Conservation (phyloP, 371 early-diverging fungal species). For the Haplosporangium sp. region DNA sequence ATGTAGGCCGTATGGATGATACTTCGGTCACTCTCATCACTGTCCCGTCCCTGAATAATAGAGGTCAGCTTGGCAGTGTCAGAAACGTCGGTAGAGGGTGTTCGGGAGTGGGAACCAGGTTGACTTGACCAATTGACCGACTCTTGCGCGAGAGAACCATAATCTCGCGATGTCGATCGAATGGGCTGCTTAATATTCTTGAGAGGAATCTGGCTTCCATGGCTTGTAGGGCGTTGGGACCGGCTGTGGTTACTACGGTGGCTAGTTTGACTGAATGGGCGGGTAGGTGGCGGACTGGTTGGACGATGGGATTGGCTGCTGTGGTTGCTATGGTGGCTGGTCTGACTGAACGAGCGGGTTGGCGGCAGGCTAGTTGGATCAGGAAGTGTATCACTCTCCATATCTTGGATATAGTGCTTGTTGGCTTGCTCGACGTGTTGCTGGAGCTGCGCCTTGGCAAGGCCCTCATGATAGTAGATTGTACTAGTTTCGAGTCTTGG, state of each 20-base stretch:
- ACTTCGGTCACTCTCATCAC: constrained; percentile 12
- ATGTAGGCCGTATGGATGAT: constrained; percentile 19
- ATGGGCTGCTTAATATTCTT: constrained; percentile 3
- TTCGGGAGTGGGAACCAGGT: neutral
- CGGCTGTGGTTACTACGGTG: neutral
- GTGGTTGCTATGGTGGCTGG: neutral
- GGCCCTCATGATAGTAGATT: constrained; percentile 32
- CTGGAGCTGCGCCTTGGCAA: constrained; percentile 22
- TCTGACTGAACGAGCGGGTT: neutral
- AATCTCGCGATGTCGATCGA: constrained; percentile 5
- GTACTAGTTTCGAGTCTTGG: constrained; percentile 5
- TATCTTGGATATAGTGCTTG: neutral
- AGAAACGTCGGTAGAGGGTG: neutral
- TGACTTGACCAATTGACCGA: neutral
- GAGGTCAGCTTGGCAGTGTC: constrained; percentile 4
- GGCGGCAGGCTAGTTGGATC: neutral
- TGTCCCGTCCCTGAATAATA: neutral
- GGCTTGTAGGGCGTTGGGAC: constrained; percentile 10
- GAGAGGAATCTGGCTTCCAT: constrained; percentile 4
- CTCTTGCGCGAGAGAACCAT: constrained; percentile 15
- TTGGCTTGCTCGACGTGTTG: constrained; percentile 6
- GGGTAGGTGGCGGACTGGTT: neutral
- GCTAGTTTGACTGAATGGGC: constrained; percentile 12
- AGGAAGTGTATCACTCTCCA: constrained; percentile 1
- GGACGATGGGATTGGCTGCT: neutral